These are phyloP conservation scores for Scytalidium lignicola DNA, from an alignment of 2,329 filamentous ascomycete genomes.

Conservation along the genomic window DNA sequence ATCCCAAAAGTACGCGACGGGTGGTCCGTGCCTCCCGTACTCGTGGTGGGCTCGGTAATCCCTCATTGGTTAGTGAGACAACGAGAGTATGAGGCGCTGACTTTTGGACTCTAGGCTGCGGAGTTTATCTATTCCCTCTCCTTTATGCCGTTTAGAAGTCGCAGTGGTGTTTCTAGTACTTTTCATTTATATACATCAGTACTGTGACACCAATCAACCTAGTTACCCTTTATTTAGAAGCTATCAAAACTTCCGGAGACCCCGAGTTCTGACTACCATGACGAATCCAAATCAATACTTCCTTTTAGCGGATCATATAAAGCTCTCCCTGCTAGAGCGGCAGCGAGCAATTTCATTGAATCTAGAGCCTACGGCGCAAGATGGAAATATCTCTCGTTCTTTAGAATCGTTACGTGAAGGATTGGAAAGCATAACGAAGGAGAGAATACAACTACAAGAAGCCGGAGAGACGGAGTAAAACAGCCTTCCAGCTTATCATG, in stretches of 20 bases:
- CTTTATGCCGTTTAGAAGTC: background rate
- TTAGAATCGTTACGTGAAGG: constrained; percentile 82
- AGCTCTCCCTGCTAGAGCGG: constrained; percentile 88
- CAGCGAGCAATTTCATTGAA: constrained; percentile 79
- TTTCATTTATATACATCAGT: background rate
- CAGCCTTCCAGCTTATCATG: constrained; percentile 17
- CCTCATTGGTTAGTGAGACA: background rate
- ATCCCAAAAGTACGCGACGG: background rate
- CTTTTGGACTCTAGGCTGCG: background rate
- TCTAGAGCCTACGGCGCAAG: constrained; percentile 66
- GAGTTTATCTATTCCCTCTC: background rate
- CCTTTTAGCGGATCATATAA: constrained; percentile 93
- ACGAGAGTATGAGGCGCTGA: background rate
- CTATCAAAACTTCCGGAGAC: background rate
- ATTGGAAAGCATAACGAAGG: constrained; percentile 62
- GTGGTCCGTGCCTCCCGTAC: background rate
- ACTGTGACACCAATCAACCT: background rate
- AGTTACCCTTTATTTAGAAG: background rate
- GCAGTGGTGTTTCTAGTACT: background rate
- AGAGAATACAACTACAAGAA: constrained; percentile 59
- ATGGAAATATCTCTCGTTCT: constrained; percentile 83
- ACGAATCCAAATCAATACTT: constrained; percentile 71
- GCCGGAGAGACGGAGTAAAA: constrained; percentile 59
- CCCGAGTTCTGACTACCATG: constrained; percentile 34
- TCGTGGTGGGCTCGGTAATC: background rate